Evolutionary conservation across 495 filamentous ascomycete genomes (phyloP).

Genomic region (Terfezia claveryi): DNA sequence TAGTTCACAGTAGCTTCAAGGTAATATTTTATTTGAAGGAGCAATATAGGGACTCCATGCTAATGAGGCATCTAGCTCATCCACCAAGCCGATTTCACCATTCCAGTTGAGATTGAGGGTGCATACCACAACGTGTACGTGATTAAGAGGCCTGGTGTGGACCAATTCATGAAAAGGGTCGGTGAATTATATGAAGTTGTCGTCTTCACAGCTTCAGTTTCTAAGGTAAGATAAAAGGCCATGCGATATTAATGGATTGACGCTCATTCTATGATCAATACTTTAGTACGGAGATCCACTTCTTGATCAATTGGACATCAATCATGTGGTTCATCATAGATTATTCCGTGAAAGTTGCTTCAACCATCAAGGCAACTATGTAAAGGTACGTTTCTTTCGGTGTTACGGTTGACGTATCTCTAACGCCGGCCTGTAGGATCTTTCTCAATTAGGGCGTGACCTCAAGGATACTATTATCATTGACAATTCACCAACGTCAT

Average conservation of each 20-base stretch:
- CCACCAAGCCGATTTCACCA: conserved; percentile 96
- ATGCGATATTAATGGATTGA: not conserved
- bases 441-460: conserved; percentile 90
- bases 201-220: conserved; percentile 95
- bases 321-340: conserved; percentile 86
- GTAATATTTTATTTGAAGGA: conserved; percentile 26
- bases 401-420: conserved; percentile 16
- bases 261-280: not conserved
- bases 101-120: conserved; percentile 96
- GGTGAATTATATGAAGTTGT: conserved; percentile 97
- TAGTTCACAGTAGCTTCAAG: conserved; percentile 99
- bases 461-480: conserved; percentile 98
- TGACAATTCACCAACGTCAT: conserved; percentile 96
- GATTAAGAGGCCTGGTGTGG: conserved; percentile 91
- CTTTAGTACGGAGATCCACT: conserved; percentile 82
- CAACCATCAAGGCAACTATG: conserved; percentile 98
- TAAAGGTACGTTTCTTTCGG: conserved; percentile 34
- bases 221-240: conserved; percentile 44
- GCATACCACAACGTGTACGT: conserved; percentile 99
- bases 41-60: conserved; percentile 4
- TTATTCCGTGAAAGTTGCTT: conserved; percentile 97
- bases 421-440: conserved; percentile 31
- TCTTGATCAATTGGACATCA: conserved; percentile 91
- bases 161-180: conserved; percentile 96
- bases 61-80: conserved; percentile 44